These are phyloP conservation scores for Xylaria sp. DNA, from an alignment of 2,329 filamentous ascomycete genomes.

Conservation along the genomic window DNA sequence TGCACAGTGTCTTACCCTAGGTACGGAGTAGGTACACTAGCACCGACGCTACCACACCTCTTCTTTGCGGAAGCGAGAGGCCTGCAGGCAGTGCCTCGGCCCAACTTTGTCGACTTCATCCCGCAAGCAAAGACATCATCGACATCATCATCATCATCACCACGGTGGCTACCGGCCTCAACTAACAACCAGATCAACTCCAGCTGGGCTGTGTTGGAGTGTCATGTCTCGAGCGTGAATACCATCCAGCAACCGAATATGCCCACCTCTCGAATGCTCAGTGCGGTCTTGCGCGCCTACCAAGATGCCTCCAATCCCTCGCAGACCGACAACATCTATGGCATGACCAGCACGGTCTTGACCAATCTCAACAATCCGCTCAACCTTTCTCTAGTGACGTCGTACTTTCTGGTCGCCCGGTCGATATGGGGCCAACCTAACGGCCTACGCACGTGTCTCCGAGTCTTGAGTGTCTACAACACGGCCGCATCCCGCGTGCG, in stretches of 20 bases:
- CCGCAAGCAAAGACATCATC: neutral
- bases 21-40: neutral
- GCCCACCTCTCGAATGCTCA: slow-evolving; percentile 62
- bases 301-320: slow-evolving; percentile 48
- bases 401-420: slow-evolving; percentile 65
- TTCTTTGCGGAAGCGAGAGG: neutral
- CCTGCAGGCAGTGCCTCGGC: neutral
- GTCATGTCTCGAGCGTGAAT: slow-evolving; percentile 6
- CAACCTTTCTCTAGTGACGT: slow-evolving; percentile 67
- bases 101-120: neutral
- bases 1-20: neutral
- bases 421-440: slow-evolving; percentile 63
- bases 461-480: slow-evolving; percentile 67
- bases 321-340: slow-evolving; percentile 54
- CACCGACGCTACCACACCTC: neutral
- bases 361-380: slow-evolving; percentile 67
- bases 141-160: neutral
- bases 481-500: slow-evolving; percentile 55
- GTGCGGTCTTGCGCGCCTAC: slow-evolving; percentile 57
- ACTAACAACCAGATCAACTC: neutral
- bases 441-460: slow-evolving; percentile 57
- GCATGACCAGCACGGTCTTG: slow-evolving; percentile 62
- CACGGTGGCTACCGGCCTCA: neutral
- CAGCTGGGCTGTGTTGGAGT: neutral
- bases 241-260: slow-evolving; percentile 37